Conservation (phyloP, 2,329 filamentous ascomycete species). For the Aspergillus sp. region DNA sequence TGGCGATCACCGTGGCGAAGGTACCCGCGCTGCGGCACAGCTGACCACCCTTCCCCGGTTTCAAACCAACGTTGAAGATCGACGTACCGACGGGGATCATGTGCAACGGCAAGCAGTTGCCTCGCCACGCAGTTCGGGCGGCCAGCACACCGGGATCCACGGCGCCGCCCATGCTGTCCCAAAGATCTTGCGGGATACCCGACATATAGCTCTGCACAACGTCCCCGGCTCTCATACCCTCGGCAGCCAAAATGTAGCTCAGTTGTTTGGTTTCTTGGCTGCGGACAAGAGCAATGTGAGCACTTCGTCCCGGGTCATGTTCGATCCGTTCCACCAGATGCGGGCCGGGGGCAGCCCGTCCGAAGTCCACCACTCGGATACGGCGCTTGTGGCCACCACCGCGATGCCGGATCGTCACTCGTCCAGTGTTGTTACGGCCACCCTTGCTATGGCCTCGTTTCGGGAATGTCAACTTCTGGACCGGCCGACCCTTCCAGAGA, state of each 20-base stretch:
- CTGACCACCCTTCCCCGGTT: slow-evolving; percentile 71
- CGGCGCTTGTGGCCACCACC: slow-evolving; percentile 90
- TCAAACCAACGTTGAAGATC: slow-evolving; percentile 82
- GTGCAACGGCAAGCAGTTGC: slow-evolving; percentile 91
- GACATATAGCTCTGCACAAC: slow-evolving; percentile 86
- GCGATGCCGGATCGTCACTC: slow-evolving; percentile 84
- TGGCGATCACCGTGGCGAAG: slow-evolving; percentile 82
- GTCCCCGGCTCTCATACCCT: slow-evolving; percentile 90
- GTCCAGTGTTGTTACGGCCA: slow-evolving; percentile 83
- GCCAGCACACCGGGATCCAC: slow-evolving; percentile 95
- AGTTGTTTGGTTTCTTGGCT: slow-evolving; percentile 71
- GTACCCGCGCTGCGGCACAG: slow-evolving; percentile 96
- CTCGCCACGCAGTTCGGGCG: slow-evolving; percentile 87
- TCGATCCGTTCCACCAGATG: slow-evolving; percentile 92
- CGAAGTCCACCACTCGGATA: slow-evolving; percentile 89
- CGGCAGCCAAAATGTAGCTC: slow-evolving; percentile 92
- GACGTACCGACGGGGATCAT: slow-evolving; percentile 95
- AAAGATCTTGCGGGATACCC: slow-evolving; percentile 82
- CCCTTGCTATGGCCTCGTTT: slow-evolving; percentile 93
- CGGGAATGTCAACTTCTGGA: slow-evolving; percentile 78
- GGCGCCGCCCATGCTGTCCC: slow-evolving; percentile 87
- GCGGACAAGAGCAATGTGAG: slow-evolving; percentile 86
- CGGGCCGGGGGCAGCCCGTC: slow-evolving; percentile 72
- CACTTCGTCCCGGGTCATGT: slow-evolving; percentile 89
- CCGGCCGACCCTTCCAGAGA: slow-evolving; percentile 89